Conservation (phyloP, 2,329 filamentous ascomycete species). For the Phoma sp. region DNA sequence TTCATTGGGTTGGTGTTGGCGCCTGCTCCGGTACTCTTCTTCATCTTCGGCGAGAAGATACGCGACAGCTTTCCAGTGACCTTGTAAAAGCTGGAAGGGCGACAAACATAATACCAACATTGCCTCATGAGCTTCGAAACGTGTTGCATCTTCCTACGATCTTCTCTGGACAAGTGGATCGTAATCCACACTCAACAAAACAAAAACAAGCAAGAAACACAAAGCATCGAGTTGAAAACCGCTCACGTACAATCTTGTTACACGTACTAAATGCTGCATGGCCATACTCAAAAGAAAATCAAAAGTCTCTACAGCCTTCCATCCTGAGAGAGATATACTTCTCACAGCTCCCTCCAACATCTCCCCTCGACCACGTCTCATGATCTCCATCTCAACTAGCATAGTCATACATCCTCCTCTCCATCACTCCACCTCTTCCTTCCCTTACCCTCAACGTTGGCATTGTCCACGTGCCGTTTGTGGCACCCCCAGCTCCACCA, state of each 20-base stretch:
- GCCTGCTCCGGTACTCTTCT: conserved; percentile 60
- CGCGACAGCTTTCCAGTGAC: conserved; percentile 51
- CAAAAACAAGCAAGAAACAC: too few relatives aligned
- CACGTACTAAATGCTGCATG: neutral
- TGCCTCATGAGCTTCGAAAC: too few relatives aligned
- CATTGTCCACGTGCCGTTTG: conserved; percentile 16
- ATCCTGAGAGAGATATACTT: too few relatives aligned
- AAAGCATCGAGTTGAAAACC: neutral
- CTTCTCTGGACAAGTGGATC: too few relatives aligned
- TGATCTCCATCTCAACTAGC: conserved; percentile 7
- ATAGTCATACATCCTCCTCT: conserved; percentile 16
- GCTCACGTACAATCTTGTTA: neutral
- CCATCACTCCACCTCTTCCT: neutral
- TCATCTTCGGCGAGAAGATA: conserved; percentile 55
- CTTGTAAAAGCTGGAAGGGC: conserved; percentile 13
- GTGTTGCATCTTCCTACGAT: neutral
- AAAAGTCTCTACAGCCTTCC: neutral
- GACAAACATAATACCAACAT: neutral
- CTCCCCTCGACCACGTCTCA: too few relatives aligned
- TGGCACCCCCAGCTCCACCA: conserved; percentile 2
- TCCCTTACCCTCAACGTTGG: conserved; percentile 1
- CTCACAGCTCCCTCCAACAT: too few relatives aligned
- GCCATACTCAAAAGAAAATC: neutral
- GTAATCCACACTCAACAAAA: too few relatives aligned
- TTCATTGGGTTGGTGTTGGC: conserved; percentile 56